These are phyloP conservation scores for Naganishia cerealis DNA, from an alignment of 1,284 basidiomycete genomes.

Conservation along the genomic window DNA sequence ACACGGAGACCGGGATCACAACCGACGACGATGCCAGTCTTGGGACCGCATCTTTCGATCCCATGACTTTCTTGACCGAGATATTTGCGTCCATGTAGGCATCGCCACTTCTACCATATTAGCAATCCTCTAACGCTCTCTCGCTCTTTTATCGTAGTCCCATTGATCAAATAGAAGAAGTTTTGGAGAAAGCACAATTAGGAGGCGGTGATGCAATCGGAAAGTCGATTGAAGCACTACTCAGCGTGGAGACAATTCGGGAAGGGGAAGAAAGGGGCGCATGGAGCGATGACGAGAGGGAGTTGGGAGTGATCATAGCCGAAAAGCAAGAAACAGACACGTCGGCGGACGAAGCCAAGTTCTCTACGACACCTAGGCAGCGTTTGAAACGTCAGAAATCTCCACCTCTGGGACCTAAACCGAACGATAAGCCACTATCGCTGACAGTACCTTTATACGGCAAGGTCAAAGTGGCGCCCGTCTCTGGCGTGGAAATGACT, in stretches of 20 bases:
- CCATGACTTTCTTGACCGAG: constrained; percentile 25
- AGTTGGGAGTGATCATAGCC: not conserved
- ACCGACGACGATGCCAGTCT: constrained; percentile 10
- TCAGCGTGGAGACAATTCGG: constrained; percentile 30
- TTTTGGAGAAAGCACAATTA: not conserved
- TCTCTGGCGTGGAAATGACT: not conserved
- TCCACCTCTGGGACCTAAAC: constrained; percentile 21
- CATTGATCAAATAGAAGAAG: constrained; percentile 13
- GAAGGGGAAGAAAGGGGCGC: constrained; percentile 9
- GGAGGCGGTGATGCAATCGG: constrained; percentile 12
- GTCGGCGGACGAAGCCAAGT: constrained; percentile 2
- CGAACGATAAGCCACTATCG: constrained; percentile 16
- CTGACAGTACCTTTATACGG: constrained; percentile 20
- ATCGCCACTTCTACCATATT: not conserved
- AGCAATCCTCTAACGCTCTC: not conserved
- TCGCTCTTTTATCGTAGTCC: constrained; percentile 6
- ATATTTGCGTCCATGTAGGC: constrained; percentile 29
- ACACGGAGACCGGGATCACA: constrained; percentile 6
- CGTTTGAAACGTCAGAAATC: constrained; percentile 12
- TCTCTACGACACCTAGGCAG: too few species aligned
- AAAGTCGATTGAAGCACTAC: constrained; percentile 30
- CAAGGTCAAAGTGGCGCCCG: constrained; percentile 8
- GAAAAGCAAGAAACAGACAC: constrained; percentile 5
- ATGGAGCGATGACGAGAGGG: constrained; percentile 24
- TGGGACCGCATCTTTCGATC: constrained; percentile 6